These are phyloP conservation scores for Populus tremula DNA, from an alignment of 345 rosid species.

Conservation along the genomic window DNA sequence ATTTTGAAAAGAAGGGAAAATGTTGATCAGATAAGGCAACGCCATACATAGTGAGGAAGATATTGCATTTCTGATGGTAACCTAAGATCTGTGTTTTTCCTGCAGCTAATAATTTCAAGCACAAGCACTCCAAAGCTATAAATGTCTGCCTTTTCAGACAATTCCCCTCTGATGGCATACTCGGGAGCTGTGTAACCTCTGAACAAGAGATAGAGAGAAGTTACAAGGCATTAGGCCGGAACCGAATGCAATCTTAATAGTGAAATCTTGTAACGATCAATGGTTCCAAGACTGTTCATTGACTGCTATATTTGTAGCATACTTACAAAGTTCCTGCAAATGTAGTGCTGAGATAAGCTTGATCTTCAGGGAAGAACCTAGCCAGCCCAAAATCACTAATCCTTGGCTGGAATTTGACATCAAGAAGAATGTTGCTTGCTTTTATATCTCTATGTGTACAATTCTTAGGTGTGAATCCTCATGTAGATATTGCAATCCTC, in stretches of 20 bases:
- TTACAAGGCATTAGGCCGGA: neutral
- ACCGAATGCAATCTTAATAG: too few relatives aligned
- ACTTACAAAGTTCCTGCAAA: slow-evolving; percentile 73
- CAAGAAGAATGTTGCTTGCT: slow-evolving; percentile 77
- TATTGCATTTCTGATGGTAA: slow-evolving; percentile 64
- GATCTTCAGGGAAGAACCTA: slow-evolving; percentile 71
- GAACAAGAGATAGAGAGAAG: neutral
- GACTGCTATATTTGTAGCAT: neutral
- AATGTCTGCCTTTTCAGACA: slow-evolving; percentile 69
- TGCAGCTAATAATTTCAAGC: slow-evolving; percentile 61
- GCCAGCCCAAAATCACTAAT: slow-evolving; percentile 76
- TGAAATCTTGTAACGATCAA: neutral
- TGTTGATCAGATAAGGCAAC: neutral
- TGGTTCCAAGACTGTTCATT: neutral
- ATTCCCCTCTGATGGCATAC: slow-evolving; percentile 62
- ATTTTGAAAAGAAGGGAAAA: neutral
- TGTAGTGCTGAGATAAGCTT: slow-evolving; percentile 60
- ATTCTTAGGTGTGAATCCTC: slow-evolving; percentile 63
- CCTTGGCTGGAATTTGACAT: slow-evolving; percentile 58
- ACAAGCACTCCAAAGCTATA: slow-evolving; percentile 67
- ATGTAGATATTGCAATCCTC: slow-evolving; percentile 67
- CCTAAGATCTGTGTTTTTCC: slow-evolving; percentile 56
- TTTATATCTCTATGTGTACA: slow-evolving; percentile 65
- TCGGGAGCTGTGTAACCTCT: slow-evolving; percentile 77
- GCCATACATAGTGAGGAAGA: slow-evolving; percentile 65